These are phyloP conservation scores for Backusella westeae DNA, from an alignment of 192 early-diverging fungal species.

Conservation along the genomic window DNA sequence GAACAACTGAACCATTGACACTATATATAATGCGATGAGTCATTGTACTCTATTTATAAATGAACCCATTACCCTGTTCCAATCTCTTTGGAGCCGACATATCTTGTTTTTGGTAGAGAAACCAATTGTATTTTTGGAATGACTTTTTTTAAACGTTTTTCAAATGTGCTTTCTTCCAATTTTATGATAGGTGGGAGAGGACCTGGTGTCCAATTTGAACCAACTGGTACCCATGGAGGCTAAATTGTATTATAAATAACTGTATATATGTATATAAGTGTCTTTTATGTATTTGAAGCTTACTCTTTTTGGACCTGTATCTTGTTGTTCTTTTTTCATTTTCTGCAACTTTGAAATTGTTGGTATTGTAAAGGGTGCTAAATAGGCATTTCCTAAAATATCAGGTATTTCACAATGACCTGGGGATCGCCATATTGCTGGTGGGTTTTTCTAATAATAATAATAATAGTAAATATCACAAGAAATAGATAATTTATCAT, in stretches of 20 bases:
- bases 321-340: not conserved
- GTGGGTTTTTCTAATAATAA: not conserved
- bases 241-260: not conserved
- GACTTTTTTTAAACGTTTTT: conserved; percentile 30
- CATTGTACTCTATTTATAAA: not conserved
- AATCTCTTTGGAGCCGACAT: conserved; percentile 28
- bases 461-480: not conserved
- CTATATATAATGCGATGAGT: not conserved
- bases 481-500: not conserved
- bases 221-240: conserved; percentile 30
- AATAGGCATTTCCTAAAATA: conserved; percentile 27
- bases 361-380: not conserved
- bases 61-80: conserved; percentile 24
- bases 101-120: conserved; percentile 22
- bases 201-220: conserved; percentile 17
- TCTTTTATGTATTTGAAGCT: not conserved
- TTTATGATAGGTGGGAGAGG: conserved; percentile 4
- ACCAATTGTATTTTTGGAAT: conserved; percentile 25
- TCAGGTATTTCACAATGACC: conserved; percentile 22
- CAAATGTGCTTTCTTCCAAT: conserved; percentile 21
- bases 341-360: conserved; percentile 15
- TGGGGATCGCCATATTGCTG: conserved; percentile 18
- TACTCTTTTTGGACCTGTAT: conserved; percentile 10
- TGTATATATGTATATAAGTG: not conserved
- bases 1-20: conserved; percentile 37